Evolutionary conservation across 768 basidiomycete species (phyloP).

Genomic region (Leccinum obscurum): DNA sequence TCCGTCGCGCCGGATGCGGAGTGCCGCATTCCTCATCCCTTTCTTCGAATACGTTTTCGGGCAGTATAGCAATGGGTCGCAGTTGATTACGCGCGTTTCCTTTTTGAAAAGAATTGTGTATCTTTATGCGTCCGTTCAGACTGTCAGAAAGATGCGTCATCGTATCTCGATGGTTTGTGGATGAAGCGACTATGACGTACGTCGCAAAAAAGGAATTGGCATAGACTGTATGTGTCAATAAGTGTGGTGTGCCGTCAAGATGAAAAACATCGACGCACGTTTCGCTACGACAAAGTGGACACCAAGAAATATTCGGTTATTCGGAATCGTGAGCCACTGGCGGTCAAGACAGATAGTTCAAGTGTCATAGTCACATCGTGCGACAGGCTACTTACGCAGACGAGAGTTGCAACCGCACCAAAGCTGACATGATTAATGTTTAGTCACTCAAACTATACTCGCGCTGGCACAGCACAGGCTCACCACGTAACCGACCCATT

Average conservation of each 20-base stretch:
- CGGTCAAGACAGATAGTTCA: background rate
- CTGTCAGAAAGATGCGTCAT: slow-evolving; percentile 2
- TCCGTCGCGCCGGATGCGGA: background rate
- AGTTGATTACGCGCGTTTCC: background rate
- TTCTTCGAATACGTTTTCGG: background rate
- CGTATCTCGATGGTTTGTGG: background rate
- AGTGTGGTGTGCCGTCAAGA: background rate
- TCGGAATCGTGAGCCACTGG: slow-evolving; percentile 23
- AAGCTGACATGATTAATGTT: slow-evolving; percentile 8
- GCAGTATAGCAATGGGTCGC: slow-evolving; percentile 7
- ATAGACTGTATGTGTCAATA: slow-evolving; percentile 14
- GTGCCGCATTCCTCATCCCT: background rate
- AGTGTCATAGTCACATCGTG: background rate
- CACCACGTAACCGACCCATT: slow-evolving; percentile 27
- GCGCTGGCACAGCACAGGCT: background rate
- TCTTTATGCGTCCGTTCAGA: slow-evolving; percentile 20
- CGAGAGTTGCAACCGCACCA: slow-evolving; percentile 15
- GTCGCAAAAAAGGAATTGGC: slow-evolving; percentile 30
- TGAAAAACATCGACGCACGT: slow-evolving; percentile 8
- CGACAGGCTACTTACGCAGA: slow-evolving; percentile 16
- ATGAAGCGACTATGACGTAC: slow-evolving; percentile 11
- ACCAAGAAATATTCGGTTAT: slow-evolving; percentile 27
- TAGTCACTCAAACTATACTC: background rate
- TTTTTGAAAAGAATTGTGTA: slow-evolving; percentile 4
- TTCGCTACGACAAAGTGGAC: slow-evolving; percentile 26